These are phyloP conservation scores for Ciborinia camelliae DNA, from an alignment of 2,329 filamentous ascomycete genomes.

Conservation along the genomic window DNA sequence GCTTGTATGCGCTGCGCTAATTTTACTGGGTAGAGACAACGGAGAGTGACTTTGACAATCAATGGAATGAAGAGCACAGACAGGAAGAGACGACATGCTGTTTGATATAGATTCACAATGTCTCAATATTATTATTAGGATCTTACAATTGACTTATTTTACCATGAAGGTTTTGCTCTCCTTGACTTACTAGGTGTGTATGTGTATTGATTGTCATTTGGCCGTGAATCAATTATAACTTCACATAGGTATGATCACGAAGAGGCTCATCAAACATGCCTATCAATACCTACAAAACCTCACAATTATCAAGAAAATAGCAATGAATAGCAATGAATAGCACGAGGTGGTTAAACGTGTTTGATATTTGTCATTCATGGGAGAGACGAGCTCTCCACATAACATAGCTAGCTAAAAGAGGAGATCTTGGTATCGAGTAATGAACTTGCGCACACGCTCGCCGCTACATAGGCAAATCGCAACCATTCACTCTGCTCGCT, in stretches of 20 bases:
- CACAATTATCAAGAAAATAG: background rate
- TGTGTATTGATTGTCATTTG: too few species aligned
- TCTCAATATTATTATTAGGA: background rate
- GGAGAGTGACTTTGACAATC: too few species aligned
- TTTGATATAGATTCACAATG: constrained; percentile 10
- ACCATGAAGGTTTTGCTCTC: background rate
- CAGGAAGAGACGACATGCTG: constrained; percentile 2
- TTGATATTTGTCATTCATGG: background rate
- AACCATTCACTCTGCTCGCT: background rate
- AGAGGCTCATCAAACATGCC: too few species aligned
- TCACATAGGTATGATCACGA: too few species aligned
- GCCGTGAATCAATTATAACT: too few species aligned
- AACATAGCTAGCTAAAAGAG: background rate
- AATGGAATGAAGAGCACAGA: background rate
- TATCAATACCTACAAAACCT: too few species aligned
- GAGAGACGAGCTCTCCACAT: background rate
- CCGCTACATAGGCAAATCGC: background rate
- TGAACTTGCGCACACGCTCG: background rate
- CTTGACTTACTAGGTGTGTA: background rate
- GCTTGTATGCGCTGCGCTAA: too few species aligned
- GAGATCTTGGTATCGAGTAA: constrained; percentile 6
- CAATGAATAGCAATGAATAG: background rate
- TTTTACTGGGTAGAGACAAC: too few species aligned
- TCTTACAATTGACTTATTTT: background rate
- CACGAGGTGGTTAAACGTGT: background rate